phyloP scores from a whole-genome alignment of 129 eudicot genomes.

The Pseudognaphalium luteoalbum region DNA sequence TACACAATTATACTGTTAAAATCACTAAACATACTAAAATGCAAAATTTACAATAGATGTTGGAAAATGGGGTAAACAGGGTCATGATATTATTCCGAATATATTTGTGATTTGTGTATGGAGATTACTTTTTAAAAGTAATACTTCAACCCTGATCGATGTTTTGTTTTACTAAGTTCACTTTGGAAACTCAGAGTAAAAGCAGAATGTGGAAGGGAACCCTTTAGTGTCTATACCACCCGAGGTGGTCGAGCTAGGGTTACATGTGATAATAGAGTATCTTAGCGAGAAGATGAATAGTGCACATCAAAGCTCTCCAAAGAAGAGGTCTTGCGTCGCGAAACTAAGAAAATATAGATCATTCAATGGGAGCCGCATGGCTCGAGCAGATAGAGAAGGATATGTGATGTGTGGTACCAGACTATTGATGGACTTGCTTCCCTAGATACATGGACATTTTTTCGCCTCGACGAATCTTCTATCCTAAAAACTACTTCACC shows the following conservation, averaged over 20 bases:
- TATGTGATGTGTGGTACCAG: conserved; percentile 30
- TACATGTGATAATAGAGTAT: conserved; percentile 59
- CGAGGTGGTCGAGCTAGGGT: conserved; percentile 72
- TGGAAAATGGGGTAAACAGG: too few species aligned
- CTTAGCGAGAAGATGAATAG: conserved; percentile 71
- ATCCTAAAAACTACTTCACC: conserved; percentile 59
- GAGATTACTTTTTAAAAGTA: too few species aligned
- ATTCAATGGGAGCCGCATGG: conserved; percentile 29
- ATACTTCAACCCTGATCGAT: too few species aligned
- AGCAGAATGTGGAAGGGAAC: conserved; percentile 80
- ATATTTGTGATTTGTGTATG: too few species aligned
- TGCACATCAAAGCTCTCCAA: conserved; percentile 33
- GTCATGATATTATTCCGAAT: too few species aligned
- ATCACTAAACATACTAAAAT: too few species aligned
- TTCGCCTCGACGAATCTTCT: conserved; percentile 71
- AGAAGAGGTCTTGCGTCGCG: conserved; percentile 69
- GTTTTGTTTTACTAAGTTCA: too few species aligned
- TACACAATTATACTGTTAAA: too few species aligned
- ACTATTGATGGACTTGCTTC: conserved; percentile 63
- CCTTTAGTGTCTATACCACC: conserved; percentile 71
- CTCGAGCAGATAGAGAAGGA: conserved; percentile 28
- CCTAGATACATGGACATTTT: conserved; percentile 69
- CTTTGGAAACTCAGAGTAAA: too few species aligned
- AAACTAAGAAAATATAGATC: conserved; percentile 62
- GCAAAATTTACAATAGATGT: too few species aligned